Evolutionary conservation across 768 basidiomycete genomes (phyloP), one percentile per base, ranked within the genome.

Genomic region (Leucosporidium yakuticum): DNA sequence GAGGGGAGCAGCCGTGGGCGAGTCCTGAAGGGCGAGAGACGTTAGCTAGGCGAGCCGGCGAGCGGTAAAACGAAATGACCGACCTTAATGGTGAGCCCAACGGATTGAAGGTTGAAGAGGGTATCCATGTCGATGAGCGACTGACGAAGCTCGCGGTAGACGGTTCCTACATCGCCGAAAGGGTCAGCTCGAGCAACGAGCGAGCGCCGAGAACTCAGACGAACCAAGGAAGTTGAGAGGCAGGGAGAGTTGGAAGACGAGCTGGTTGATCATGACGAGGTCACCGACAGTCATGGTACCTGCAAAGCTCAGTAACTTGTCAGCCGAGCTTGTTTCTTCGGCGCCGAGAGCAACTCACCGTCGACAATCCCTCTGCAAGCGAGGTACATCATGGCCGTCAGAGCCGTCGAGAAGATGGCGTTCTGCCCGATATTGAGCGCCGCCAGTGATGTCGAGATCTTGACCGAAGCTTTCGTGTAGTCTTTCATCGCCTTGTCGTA

Each of bases 271-370:
- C 95, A 99, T 98, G 73, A 99, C 96, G 20, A 99, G 85, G 76
- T 99, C 96, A 12, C 96, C 96, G 29, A 99, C 85, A 6, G 94
- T 96, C 95, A 99, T 98, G 0, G 90, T 91, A 12, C 93, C 94
- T 94, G 70, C 21, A 47, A 27, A 11, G 44, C 27, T n/a, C 49
- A 61, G 48, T 29, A n/a, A 3, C 53, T 55, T 19, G 53, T 25
- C 32, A 48, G 32, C 23, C 25, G 1, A 11, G 21, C 32, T 36
- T 32, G 8, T 20, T 36, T 19, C 4, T 25, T 19, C 25, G 15
- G 3, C 8, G 15, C 15, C 31, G 34, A 53, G 44, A 21, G 21
- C 7, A 44, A 72, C 83, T 20, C 60, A 92, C 93, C 95, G 71
- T 91, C 88, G 34, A 94, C 80, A 5, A 99, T 88, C 0, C 95